A percentile compares a stretch with the other conserved stretches of the same genome.
Conservation (phyloP, 257 asterid genomes). For the Linderniella brevidens region DNA sequence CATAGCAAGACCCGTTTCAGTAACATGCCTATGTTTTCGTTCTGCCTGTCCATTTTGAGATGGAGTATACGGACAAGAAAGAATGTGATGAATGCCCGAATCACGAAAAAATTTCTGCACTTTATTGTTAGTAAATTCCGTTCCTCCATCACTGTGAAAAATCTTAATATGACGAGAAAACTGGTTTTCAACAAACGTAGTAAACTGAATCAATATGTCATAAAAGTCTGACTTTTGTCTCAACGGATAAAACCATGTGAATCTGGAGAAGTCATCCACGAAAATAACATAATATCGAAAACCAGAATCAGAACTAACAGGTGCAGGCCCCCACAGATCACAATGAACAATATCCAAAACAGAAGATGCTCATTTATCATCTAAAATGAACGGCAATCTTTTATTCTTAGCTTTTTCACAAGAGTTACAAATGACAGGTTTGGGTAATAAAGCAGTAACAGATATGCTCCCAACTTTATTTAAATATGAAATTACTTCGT, state of each 20-base stretch:
- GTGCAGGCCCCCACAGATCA: constrained; percentile 6
- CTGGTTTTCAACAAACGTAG: background rate
- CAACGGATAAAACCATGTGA: constrained; percentile 8
- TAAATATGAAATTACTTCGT: background rate
- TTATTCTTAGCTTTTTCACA: constrained; percentile 1
- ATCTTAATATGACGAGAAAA: background rate
- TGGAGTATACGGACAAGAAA: background rate
- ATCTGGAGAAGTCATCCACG: constrained; percentile 7
- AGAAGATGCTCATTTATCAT: background rate
- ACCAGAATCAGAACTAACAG: background rate
- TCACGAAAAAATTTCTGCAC: background rate
- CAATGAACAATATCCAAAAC: constrained; percentile 7
- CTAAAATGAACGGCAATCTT: background rate
- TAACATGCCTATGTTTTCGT: background rate
- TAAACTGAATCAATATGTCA: constrained; percentile 1
- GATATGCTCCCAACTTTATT: background rate
- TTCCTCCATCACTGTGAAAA: constrained; percentile 9
- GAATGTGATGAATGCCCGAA: background rate
- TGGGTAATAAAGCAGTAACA: background rate
- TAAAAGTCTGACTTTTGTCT: background rate
- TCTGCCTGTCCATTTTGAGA: background rate
- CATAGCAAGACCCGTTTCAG: background rate
- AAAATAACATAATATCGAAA: constrained; percentile 7
- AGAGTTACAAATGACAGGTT: background rate
- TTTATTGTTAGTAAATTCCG: background rate